phyloP scores from a whole-genome alignment of 2,329 filamentous ascomycete species.

The Lachnellula cervina region DNA sequence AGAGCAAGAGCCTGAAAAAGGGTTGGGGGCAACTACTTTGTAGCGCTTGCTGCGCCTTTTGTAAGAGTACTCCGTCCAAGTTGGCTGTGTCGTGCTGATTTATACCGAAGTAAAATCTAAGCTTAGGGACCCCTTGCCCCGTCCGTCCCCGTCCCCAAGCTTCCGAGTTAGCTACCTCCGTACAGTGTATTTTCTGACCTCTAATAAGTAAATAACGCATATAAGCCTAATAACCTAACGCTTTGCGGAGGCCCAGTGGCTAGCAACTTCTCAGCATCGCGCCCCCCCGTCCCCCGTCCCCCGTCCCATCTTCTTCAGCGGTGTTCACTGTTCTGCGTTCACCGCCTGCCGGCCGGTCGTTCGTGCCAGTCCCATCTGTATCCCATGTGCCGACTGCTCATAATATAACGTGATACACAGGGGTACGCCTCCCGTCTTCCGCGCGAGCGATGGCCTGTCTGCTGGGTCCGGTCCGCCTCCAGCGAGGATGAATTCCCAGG shows the following conservation, averaged over 20 bases:
- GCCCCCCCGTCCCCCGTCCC: background rate
- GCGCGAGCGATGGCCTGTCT: conserved; percentile 14
- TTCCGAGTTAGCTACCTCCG: no score
- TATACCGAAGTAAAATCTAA: no score
- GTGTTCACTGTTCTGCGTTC: background rate
- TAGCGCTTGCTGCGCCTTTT: no score
- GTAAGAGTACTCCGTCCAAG: no score
- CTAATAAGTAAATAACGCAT: background rate
- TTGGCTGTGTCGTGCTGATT: no score
- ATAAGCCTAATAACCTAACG: background rate
- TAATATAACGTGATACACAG: conserved; percentile 25
- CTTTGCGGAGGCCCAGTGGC: background rate
- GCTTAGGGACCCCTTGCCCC: no score
- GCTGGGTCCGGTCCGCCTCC: background rate
- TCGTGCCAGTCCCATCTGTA: background rate
- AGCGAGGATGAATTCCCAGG: background rate
- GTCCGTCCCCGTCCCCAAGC: no score
- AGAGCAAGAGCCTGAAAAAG: no score
- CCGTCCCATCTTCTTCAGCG: background rate
- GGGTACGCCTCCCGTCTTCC: conserved; percentile 25
- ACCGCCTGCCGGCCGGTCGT: background rate
- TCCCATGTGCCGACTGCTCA: background rate
- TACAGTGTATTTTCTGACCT: no score
- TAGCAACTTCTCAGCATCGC: background rate
- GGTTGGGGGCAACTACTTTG: no score